Evolutionary conservation across 805 yeast species (phyloP).

Genomic region (Hanseniaspora lachancei): DNA sequence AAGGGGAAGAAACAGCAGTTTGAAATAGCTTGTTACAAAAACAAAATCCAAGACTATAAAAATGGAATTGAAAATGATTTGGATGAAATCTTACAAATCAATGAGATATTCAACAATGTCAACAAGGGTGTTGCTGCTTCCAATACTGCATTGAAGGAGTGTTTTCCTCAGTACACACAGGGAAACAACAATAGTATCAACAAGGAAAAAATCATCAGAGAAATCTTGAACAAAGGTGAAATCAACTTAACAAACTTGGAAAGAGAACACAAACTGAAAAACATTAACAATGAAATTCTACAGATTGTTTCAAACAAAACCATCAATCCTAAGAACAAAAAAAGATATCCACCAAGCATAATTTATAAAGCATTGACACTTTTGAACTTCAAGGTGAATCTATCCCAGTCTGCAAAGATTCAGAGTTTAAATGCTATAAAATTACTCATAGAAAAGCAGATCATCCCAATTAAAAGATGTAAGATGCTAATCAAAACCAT

Average conservation of each 20-base stretch:
- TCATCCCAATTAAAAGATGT: conserved; percentile 88
- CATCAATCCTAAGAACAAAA: conserved; percentile 76
- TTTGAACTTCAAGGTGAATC: conserved; percentile 63
- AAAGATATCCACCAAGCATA: conserved; percentile 90
- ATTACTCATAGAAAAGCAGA: conserved; percentile 58
- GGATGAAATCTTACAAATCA: conserved; percentile 91
- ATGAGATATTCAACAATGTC: conserved; percentile 84
- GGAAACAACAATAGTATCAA: conserved; percentile 45
- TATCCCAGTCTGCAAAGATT: conserved; percentile 63
- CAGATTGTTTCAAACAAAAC: conserved; percentile 79
- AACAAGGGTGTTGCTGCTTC: conserved; percentile 91
- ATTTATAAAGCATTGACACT: conserved; percentile 73
- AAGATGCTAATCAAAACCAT: conserved; percentile 74
- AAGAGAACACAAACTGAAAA: conserved; percentile 58
- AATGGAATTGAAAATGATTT: conserved; percentile 59
- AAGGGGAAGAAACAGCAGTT: conserved; percentile 83
- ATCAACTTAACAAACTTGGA: conserved; percentile 90
- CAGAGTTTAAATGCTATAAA: conserved; percentile 90
- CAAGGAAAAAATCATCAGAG: conserved; percentile 59
- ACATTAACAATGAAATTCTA: conserved; percentile 68
- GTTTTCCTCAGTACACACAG: conserved; percentile 19
- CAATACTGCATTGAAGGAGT: conserved; percentile 59
- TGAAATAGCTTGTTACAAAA: conserved; percentile 92
- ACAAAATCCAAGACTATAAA: conserved; percentile 92
- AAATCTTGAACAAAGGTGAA: conserved; percentile 81